Evolutionary conservation across 495 filamentous ascomycete species (phyloP), one percentile per base, ranked within the genome.

Genomic region (Neurospora sp.): DNA sequence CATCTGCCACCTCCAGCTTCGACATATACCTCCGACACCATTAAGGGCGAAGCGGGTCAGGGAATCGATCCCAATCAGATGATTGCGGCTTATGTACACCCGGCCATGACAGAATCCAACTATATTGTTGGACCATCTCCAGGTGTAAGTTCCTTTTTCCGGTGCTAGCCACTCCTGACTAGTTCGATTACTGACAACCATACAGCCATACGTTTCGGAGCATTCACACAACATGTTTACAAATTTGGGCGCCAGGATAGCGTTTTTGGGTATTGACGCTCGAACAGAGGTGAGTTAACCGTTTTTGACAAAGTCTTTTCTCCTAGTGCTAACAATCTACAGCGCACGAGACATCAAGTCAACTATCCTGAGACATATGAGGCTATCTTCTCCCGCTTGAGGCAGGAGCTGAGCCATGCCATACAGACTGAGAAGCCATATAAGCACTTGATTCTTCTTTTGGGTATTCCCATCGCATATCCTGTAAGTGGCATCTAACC

Each of bases 381-480:
- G 35, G 81, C 89, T 12, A 90, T 97, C 72, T 97, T 97, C 78
- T 75, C 84, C 16, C 90, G 93, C 0, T 77, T 96, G 41, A 82
- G 85, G 69, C 75, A 83, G 37, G 92, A 97, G 75, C 84, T 97
- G 27, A 79, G 80, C 2, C 75, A 79, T 38, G 88, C 87, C 6
- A 87, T 87, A n/a, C 73, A 70, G 59, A 76, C 83, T 0, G 82
- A 76, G 78, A 87, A 76, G 79, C 90, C 79, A 76, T 91, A 94
- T 78, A 91, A 90, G 80, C 95, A 98, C 75, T 82, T 98, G 53
- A 87, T 98, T 48, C 84, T 98, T 5, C 85, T 98, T 4, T 84
- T 98, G 65, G 95, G 95, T 70, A 93, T 98, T 38, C 95, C 95
- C 3, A 97, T 98, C 75, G 94, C 94, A 7, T 98, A 97, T 78